phyloP scores from a whole-genome alignment of 2,329 filamentous ascomycete genomes.

The Calcarisporium arbuscula region DNA sequence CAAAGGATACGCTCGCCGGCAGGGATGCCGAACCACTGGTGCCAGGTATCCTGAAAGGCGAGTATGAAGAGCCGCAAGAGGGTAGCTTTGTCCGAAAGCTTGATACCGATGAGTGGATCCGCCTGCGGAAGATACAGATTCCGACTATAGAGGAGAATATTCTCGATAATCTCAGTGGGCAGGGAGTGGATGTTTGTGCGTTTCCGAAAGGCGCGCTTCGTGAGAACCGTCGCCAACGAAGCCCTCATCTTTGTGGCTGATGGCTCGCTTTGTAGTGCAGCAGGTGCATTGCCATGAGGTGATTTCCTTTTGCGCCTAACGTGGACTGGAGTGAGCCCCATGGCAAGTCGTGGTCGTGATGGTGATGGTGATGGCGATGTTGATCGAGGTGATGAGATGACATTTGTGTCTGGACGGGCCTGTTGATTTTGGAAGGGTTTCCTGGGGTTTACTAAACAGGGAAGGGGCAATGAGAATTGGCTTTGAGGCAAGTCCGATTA shows the following conservation, averaged over 20 bases:
- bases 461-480: too few species aligned
- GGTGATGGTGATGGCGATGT: neutral
- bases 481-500: too few species aligned
- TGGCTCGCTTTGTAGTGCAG: slow-evolving; percentile 5
- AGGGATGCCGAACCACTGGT: slow-evolving; percentile 28
- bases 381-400: too few species aligned
- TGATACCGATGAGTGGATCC: slow-evolving; percentile 36
- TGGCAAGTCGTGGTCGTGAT: slow-evolving; percentile 16
- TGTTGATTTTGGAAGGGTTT: too few species aligned
- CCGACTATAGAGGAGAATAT: slow-evolving; percentile 42
- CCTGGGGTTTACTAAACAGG: too few species aligned
- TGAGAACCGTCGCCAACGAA: slow-evolving; percentile 23
- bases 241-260: slow-evolving; percentile 19
- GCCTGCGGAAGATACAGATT: slow-evolving; percentile 42
- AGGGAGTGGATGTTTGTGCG: slow-evolving; percentile 27
- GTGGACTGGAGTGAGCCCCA: slow-evolving; percentile 44
- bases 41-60: slow-evolving; percentile 32
- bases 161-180: slow-evolving; percentile 48
- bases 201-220: slow-evolving; percentile 17
- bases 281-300: slow-evolving; percentile 9
- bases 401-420: too few species aligned
- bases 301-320: slow-evolving; percentile 39
- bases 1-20: slow-evolving; percentile 7
- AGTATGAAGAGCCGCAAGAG: slow-evolving; percentile 29
- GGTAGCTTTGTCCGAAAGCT: slow-evolving; percentile 36